Evolutionary conservation across 805 yeast genomes (phyloP).

Genomic region (Isabelozyma heimii): DNA sequence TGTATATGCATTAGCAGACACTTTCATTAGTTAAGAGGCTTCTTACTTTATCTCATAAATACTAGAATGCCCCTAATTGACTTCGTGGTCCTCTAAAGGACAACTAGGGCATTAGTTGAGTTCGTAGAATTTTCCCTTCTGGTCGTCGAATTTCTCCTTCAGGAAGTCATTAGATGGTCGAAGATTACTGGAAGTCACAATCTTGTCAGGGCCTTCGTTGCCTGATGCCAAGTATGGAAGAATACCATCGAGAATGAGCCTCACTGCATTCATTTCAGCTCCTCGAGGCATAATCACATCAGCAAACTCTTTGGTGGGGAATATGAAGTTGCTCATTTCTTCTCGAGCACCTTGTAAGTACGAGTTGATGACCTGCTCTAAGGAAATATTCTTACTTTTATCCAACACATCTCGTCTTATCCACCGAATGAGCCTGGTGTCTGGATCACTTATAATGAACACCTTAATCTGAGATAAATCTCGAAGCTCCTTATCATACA

Average conservation of each 20-base stretch:
- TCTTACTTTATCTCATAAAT: too few species aligned
- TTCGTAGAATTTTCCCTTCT: constrained; percentile 45
- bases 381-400: constrained; percentile 7
- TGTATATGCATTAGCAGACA: neutral
- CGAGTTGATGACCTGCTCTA: constrained; percentile 37
- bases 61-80: too few species aligned
- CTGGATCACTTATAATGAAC: constrained; percentile 82
- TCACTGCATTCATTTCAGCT: constrained; percentile 55
- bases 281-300: constrained; percentile 76
- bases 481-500: constrained; percentile 59
- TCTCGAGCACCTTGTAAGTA: constrained; percentile 59
- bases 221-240: constrained; percentile 29
- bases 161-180: constrained; percentile 25
- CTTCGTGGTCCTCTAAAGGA: too few species aligned
- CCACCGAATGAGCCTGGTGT: constrained; percentile 79
- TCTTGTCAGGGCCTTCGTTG: constrained; percentile 10
- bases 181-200: constrained; percentile 17
- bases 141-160: constrained; percentile 33
- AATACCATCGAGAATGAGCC: constrained; percentile 64
- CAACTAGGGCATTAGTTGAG: too few species aligned
- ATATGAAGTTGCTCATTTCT: constrained; percentile 65
- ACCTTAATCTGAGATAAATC: constrained; percentile 61
- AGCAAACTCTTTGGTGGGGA: constrained; percentile 68
- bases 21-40: too few species aligned
- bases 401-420: constrained; percentile 44